phyloP scores from a whole-genome alignment of 163 green algal genomes.

The Smithsoniella earleae region DNA sequence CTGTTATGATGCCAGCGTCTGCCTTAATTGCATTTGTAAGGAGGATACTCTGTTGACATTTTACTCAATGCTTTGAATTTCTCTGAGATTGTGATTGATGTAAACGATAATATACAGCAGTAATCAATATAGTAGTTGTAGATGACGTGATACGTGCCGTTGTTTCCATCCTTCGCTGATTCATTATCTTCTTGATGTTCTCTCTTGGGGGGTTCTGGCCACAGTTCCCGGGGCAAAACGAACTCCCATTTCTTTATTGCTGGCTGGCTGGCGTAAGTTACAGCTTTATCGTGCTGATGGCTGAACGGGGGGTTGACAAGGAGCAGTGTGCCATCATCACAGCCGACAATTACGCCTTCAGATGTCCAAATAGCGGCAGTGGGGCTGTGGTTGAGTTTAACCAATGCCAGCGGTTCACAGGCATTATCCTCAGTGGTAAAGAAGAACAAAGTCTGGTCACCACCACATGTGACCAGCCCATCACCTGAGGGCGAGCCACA shows the following conservation, averaged over 20 bases:
- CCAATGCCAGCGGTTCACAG: not conserved
- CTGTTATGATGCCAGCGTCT: no score
- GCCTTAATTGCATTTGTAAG: no score
- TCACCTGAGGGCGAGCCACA: conserved; percentile 40
- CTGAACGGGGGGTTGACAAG: not conserved
- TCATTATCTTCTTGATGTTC: not conserved
- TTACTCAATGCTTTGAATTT: no score
- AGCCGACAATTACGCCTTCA: not conserved
- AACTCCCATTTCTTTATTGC: not conserved
- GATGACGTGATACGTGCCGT: no score
- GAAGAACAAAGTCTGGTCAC: conserved; percentile 59
- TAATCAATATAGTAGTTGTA: no score
- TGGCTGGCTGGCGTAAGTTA: conserved; percentile 1
- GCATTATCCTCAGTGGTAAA: conserved; percentile 36
- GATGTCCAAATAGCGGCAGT: not conserved
- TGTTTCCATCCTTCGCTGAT: not conserved
- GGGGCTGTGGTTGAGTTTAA: not conserved
- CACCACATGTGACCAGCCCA: conserved; percentile 40
- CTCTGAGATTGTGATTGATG: no score
- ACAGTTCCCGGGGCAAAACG: not conserved
- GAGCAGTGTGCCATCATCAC: not conserved
- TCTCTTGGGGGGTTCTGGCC: not conserved
- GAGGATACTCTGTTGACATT: no score
- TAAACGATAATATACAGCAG: no score
- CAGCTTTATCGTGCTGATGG: not conserved